phyloP scores from a whole-genome alignment of 2,329 filamentous ascomycete species.

The Hymenotorrendiella dingleyae region DNA sequence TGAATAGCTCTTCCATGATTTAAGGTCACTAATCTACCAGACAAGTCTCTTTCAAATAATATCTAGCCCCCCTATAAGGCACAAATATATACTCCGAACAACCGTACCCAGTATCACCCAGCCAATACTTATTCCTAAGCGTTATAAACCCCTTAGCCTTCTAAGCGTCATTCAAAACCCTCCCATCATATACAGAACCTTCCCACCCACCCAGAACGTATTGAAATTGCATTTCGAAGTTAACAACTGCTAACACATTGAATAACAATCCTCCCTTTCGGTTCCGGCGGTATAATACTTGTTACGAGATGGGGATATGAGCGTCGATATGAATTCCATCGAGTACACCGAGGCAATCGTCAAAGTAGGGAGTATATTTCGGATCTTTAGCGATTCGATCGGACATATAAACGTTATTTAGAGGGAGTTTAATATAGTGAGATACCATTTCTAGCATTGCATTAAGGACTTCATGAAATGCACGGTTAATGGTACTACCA shows the following conservation, averaged over 20 bases:
- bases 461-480: neutral
- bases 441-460: neutral
- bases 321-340: neutral
- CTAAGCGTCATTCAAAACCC: neutral
- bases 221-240: neutral
- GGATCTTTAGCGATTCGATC: neutral
- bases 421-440: neutral
- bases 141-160: neutral
- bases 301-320: neutral
- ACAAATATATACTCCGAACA: neutral
- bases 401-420: neutral
- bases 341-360: neutral
- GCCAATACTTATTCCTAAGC: neutral
- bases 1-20: neutral
- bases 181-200: neutral
- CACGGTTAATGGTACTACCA: neutral
- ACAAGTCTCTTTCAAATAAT: neutral
- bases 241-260: neutral
- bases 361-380: neutral
- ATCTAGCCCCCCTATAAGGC: neutral
- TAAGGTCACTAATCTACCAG: neutral
- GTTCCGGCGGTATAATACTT: neutral
- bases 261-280: neutral
- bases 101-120: neutral
- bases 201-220: neutral